phyloP scores from a whole-genome alignment of 208 protist species.

The Leishmania tarentolae region DNA sequence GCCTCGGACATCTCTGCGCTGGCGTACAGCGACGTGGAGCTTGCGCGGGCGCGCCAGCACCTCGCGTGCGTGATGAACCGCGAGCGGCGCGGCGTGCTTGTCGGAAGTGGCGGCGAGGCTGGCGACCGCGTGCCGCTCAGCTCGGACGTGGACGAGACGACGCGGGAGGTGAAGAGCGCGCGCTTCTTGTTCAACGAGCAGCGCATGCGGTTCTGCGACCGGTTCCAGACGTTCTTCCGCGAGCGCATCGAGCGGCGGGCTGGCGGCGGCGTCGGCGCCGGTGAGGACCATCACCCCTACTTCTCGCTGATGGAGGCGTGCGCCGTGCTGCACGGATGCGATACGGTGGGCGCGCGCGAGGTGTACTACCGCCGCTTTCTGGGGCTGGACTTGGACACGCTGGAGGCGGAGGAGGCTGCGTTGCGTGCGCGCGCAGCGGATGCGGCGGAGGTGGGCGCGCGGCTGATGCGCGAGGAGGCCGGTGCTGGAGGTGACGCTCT shows the following conservation, averaged over 20 bases:
- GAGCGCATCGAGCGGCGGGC: slow-evolving; percentile 26
- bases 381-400: slow-evolving; percentile 64
- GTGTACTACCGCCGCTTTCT: slow-evolving; percentile 73
- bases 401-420: slow-evolving; percentile 54
- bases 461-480: background rate
- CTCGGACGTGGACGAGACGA: slow-evolving; percentile 63
- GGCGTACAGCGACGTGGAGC: slow-evolving; percentile 78
- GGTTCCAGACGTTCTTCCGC: slow-evolving; percentile 82
- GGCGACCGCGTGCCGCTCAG: slow-evolving; percentile 67
- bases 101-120: slow-evolving; percentile 43
- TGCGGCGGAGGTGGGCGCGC: slow-evolving; percentile 30
- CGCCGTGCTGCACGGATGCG: slow-evolving; percentile 83
- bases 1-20: slow-evolving; percentile 59
- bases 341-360: slow-evolving; percentile 59
- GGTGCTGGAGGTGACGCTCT: slow-evolving; percentile 9
- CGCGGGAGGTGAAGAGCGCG: slow-evolving; percentile 70
- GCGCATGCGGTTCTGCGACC: slow-evolving; percentile 84
- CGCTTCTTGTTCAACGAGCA: slow-evolving; percentile 84
- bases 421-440: slow-evolving; percentile 46
- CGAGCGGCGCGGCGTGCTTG: slow-evolving; percentile 59
- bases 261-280: slow-evolving; percentile 13
- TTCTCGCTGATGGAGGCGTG: slow-evolving; percentile 91
- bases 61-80: slow-evolving; percentile 81
- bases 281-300: slow-evolving; percentile 53
- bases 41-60: slow-evolving; percentile 56